Evolutionary conservation across 2,329 filamentous ascomycete genomes (phyloP), one percentile per base, ranked within the genome.

Genomic region (Neopestalotiopsis rosae): DNA sequence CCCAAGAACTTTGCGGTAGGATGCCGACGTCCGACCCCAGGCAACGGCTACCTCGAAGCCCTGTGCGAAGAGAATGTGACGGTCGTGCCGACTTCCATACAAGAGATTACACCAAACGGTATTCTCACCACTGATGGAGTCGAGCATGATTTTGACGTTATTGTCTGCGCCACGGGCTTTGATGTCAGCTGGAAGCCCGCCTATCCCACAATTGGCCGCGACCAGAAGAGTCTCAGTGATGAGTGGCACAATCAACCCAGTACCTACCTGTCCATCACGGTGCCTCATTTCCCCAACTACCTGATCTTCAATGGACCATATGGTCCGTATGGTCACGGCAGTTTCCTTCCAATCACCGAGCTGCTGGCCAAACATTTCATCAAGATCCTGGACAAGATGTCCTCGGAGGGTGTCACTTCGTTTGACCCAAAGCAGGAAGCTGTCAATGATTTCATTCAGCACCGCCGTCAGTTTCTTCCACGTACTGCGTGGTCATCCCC

Each of bases 401-500:
- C 71, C 1, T 70, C 73, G 12, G 75, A 76, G 24, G 72, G 74
- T 7, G 66, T 77, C 4, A 64, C 68, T 4, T 73, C 75, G 5
- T 74, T 77, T 40, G 71, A 68, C 0, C 74, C 74, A 0, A 74
- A 72, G 34, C 69, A 72, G 30, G 72, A 72, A 30, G 72, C 77
- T 1, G 72, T 79, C 2, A 62, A 71, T 6, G 78, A 80, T 52
- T 81, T 78, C 65, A 71, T 68, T n/a, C 73, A 77, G 40, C 76
- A 79, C 61, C 76, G 75, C 34, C 69, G 71, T 34, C 73, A 74
- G n/a, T 80, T 77, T 49, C 67, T 78, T 20, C 69, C 72, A 4
- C 72, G 71, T 5, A 76, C 74, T 0, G 76, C 73, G 4, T 77
- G 72, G 73, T 74, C 70, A 0, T 72, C 71, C 4, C 72, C 71